Evolutionary conservation across 495 filamentous ascomycete species (phyloP).

Genomic region (Penicillium roqueforti): DNA sequence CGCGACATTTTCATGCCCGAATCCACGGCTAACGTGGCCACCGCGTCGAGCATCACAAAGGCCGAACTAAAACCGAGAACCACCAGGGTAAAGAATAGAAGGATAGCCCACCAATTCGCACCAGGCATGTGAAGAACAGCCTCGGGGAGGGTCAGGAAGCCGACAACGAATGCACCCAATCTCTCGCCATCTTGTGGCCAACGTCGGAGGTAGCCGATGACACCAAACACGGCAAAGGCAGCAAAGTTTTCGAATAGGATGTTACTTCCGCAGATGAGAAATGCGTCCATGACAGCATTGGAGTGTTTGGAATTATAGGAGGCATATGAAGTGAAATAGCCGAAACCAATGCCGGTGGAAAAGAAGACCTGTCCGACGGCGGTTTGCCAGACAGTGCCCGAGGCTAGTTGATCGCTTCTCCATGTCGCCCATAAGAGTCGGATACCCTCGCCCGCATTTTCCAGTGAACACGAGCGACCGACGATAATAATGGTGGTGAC

Average conservation of each 20-base stretch:
- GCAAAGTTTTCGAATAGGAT: slow-evolving; percentile 39
- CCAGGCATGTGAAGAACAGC: slow-evolving; percentile 38
- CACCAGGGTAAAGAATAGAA: slow-evolving; percentile 36
- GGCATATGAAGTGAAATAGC: slow-evolving; percentile 28
- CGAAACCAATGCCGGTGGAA: slow-evolving; percentile 25
- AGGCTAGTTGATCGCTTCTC: slow-evolving; percentile 21
- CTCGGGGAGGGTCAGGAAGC: slow-evolving; percentile 37
- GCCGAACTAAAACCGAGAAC: slow-evolving; percentile 25
- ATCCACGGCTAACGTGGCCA: slow-evolving; percentile 22
- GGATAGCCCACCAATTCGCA: slow-evolving; percentile 37
- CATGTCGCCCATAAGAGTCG: slow-evolving; percentile 27
- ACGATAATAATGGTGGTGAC: slow-evolving; percentile 36
- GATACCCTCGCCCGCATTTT: slow-evolving; percentile 31
- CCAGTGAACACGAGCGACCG: slow-evolving; percentile 29
- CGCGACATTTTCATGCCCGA: slow-evolving; percentile 19
- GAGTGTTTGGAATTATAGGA: slow-evolving; percentile 27
- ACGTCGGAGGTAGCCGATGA: slow-evolving; percentile 33
- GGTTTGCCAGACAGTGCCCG: slow-evolving; percentile 27
- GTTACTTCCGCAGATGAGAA: slow-evolving; percentile 37
- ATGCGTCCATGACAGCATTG: slow-evolving; percentile 38
- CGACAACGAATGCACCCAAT: slow-evolving; percentile 35
- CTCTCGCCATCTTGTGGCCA: slow-evolving; percentile 28
- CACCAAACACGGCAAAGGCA: slow-evolving; percentile 40
- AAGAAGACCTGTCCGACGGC: slow-evolving; percentile 29
- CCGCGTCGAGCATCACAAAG: slow-evolving; percentile 28